Evolutionary conservation across 352 stramenopile genomes (phyloP), one percentile per base, ranked within the genome.

Genomic region (Globisporangium irregulare): DNA sequence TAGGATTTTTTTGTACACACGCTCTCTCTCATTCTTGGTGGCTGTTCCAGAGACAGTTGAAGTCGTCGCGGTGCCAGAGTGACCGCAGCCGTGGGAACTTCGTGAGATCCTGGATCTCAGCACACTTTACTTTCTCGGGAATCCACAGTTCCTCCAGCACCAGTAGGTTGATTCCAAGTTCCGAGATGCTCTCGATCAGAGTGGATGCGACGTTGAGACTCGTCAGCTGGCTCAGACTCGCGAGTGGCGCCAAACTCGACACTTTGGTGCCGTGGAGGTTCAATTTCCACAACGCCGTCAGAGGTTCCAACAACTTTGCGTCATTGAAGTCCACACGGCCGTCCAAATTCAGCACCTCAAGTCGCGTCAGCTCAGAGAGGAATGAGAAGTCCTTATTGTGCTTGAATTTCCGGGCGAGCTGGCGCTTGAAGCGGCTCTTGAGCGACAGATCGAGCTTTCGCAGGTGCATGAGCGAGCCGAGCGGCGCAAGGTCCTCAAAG

Each of bases 251-350:
- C 0, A 73, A 73, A 32, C 80, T 73, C 6, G 81, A 64, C 50
- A 90, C 75, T 61, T 86, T 86, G 10, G 82, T 87, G 27, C 78
- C 74, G 43, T 86, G 81, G 3, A 90, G 66, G 53, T 68, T 82
- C 32, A 90, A 56, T 41, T 72, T 71, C 46, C 75, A 72, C 62
- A 90, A 75, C 63, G 76, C 78, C 18, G 36, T 57, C 66, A 89
- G 69, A 10, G 63, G 67, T 4, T 67, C 76, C 12, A 90, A 72
- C 22, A 83, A 48, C 1, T 67, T 36, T 6, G 74, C 70, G 50
- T 89, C 78, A n/a, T 82, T 82, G 48, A 90, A 88, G 58, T 90
- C 82, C 27, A 89, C 80, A 1, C 82, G 82, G 9, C 82, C 82
- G 2, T 74, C 76, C 12, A 90, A 59, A 36, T 72, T 84, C 2